Evolutionary conservation across 495 filamentous ascomycete genomes (phyloP).

Genomic region (Penicillium manginii): DNA sequence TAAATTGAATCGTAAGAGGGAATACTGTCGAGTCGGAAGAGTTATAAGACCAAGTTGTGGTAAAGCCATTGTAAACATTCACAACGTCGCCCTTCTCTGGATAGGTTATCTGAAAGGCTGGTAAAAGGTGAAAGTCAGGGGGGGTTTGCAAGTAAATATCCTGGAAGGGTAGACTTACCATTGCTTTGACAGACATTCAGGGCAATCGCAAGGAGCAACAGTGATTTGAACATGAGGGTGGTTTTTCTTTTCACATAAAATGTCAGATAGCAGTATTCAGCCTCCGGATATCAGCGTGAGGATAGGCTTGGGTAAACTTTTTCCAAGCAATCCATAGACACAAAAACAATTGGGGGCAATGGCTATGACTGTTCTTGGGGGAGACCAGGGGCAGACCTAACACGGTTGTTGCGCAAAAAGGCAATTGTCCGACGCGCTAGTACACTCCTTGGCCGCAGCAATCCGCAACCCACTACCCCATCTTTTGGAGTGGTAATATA

Average conservation of each 20-base stretch:
- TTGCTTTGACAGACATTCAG: constrained; percentile 6
- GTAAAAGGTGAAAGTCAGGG: constrained; percentile 10
- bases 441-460: too few species aligned
- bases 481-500: too few species aligned
- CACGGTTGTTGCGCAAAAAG: too few species aligned
- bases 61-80: constrained; percentile 9
- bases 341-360: neutral
- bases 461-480: too few species aligned
- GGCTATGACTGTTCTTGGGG: neutral
- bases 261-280: neutral
- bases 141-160: neutral
- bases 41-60: constrained; percentile 3
- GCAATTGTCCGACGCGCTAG: too few species aligned
- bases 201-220: constrained; percentile 2
- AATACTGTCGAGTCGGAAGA: constrained; percentile 4
- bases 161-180: neutral
- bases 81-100: constrained; percentile 6
- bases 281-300: neutral
- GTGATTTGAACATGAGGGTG: constrained; percentile 3
- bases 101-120: constrained; percentile 5
- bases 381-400: neutral
- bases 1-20: constrained; percentile 4
- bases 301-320: neutral
- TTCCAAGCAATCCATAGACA: neutral
- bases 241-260: neutral